Evolutionary conservation across 1,284 basidiomycete species (phyloP).

Genomic region (Tetrapyrgos nigripes): DNA sequence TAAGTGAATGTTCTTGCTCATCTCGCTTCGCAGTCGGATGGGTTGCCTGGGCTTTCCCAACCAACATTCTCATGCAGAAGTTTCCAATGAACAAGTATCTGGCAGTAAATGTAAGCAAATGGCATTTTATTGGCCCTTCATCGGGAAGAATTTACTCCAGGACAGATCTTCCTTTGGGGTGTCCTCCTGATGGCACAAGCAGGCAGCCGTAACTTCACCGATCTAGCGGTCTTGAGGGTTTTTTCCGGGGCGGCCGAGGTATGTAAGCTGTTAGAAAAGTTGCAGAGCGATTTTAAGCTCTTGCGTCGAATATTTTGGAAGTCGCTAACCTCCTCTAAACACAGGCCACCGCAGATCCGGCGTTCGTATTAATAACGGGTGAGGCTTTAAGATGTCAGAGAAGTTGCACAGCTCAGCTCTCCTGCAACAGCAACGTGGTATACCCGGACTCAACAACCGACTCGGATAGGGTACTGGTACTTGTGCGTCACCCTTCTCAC

Average conservation of each 20-base stretch:
- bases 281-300: too few relatives aligned
- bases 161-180: slow-evolving; percentile 49
- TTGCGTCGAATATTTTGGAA: too few relatives aligned
- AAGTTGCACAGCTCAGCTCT: too few relatives aligned
- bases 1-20: background rate
- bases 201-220: slow-evolving; percentile 44
- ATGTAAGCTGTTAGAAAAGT: too few relatives aligned
- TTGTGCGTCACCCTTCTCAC: slow-evolving; percentile 15
- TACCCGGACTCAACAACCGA: slow-evolving; percentile 45
- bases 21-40: slow-evolving; percentile 37
- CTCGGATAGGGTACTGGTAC: slow-evolving; percentile 43
- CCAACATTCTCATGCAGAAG: slow-evolving; percentile 52
- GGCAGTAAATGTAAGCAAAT: slow-evolving; percentile 36
- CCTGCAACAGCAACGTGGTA: slow-evolving; percentile 48
- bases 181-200: slow-evolving; percentile 51
- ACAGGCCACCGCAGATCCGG: slow-evolving; percentile 36
- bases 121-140: background rate
- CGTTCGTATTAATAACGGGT: slow-evolving; percentile 41
- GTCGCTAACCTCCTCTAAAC: too few relatives aligned
- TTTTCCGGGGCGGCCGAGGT: slow-evolving; percentile 49
- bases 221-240: slow-evolving; percentile 46
- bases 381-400: too few relatives aligned
- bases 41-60: slow-evolving; percentile 52
- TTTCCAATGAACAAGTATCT: slow-evolving; percentile 51
- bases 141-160: background rate